A percentile compares a stretch with the other conserved stretches of the same genome.
phyloP scores from a whole-genome alignment of 2,329 filamentous ascomycete genomes.

The Colletotrichum sp. region DNA sequence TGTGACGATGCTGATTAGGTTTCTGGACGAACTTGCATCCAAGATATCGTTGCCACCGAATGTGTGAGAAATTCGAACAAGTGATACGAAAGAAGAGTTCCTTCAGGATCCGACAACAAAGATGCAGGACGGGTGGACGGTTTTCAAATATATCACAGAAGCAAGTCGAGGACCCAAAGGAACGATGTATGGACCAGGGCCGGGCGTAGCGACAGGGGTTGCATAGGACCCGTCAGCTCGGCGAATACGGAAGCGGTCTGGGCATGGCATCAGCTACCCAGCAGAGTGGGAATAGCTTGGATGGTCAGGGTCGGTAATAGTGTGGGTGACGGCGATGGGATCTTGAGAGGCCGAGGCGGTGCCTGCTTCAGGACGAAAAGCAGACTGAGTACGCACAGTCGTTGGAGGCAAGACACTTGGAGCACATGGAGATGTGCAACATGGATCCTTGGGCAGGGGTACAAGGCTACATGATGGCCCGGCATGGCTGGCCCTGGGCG shows the following conservation, averaged over 20 bases:
- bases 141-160: constrained; percentile 22
- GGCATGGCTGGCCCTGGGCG: not conserved
- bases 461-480: constrained; percentile 4
- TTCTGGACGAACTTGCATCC: constrained; percentile 15
- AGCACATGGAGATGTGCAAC: constrained; percentile 20
- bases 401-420: constrained; percentile 17
- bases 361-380: constrained; percentile 23
- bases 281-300: constrained; percentile 19
- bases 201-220: constrained; percentile 14
- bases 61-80: not conserved
- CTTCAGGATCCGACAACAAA: not conserved
- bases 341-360: constrained; percentile 17
- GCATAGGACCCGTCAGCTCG: constrained; percentile 19
- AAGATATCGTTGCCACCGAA: not conserved
- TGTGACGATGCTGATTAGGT: not conserved
- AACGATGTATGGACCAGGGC: constrained; percentile 19
- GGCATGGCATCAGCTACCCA: constrained; percentile 22
- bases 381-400: constrained; percentile 13
- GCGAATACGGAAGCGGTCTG: constrained; percentile 22
- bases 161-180: constrained; percentile 6
- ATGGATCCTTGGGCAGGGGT: constrained; percentile 7
- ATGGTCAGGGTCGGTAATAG: constrained; percentile 17
- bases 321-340: constrained; percentile 20
- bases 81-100: not conserved
- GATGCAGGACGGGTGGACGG: constrained; percentile 5